These are phyloP conservation scores for Xerocomus minutiporus DNA, from an alignment of 1,284 basidiomycete species.

Conservation along the genomic window DNA sequence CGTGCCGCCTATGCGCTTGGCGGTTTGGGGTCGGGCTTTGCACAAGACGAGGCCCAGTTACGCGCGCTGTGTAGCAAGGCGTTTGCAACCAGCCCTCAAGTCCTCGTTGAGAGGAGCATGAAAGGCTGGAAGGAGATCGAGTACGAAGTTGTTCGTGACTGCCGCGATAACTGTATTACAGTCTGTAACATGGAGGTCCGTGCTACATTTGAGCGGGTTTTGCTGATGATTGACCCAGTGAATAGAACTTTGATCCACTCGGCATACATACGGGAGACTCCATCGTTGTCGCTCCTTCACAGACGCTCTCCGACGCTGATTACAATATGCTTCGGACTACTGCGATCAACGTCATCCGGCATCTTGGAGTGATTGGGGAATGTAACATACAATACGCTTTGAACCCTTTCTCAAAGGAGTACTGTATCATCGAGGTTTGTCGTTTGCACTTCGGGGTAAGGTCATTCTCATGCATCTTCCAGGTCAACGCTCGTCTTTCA, in stretches of 20 bases:
- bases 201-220: slow-evolving; percentile 10
- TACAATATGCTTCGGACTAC: slow-evolving; percentile 99
- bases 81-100: slow-evolving; percentile 95
- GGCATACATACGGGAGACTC: slow-evolving; percentile 99
- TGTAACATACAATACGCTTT: slow-evolving; percentile 99
- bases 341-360: slow-evolving; percentile 96
- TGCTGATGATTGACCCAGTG: neutral
- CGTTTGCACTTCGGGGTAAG: neutral
- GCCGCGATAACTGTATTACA: slow-evolving; percentile 95
- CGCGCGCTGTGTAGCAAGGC: slow-evolving; percentile 87
- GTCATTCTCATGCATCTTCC: slow-evolving; percentile 3
- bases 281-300: slow-evolving; percentile 97
- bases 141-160: slow-evolving; percentile 99
- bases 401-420: slow-evolving; percentile 92
- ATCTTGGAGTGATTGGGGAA: slow-evolving; percentile 95
- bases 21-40: slow-evolving; percentile 93
- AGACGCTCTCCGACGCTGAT: slow-evolving; percentile 95
- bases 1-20: slow-evolving; percentile 96
- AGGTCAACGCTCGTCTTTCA: slow-evolving; percentile 98
- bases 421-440: slow-evolving; percentile 93
- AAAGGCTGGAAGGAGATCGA: slow-evolving; percentile 99
- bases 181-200: slow-evolving; percentile 99
- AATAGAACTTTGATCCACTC: slow-evolving; percentile 94
- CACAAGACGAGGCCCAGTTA: slow-evolving; percentile 84
- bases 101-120: slow-evolving; percentile 98